Conservation (phyloP, 1,284 basidiomycete genomes). For the Cryptococcus deneoformans region DNA sequence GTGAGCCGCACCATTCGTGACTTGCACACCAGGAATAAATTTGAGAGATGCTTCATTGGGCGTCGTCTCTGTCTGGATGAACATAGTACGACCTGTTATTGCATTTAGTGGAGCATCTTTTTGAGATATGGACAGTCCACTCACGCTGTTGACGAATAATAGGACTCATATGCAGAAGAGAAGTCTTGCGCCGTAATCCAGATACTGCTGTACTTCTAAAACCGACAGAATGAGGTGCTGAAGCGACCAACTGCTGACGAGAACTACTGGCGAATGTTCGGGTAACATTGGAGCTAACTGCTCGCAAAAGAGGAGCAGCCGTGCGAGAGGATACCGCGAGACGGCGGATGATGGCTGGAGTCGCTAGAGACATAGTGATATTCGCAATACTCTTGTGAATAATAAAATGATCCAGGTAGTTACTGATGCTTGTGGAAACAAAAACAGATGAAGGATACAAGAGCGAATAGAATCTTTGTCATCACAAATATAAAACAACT, state of each 20-base stretch:
- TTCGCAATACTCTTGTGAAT: not conserved
- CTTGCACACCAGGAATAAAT: conserved; percentile 89
- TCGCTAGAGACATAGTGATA: conserved; percentile 4
- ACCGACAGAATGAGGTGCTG: conserved; percentile 1
- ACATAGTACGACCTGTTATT: conserved; percentile 75
- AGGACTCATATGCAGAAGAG: not conserved
- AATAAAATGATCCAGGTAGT: not conserved
- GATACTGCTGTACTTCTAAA: not conserved
- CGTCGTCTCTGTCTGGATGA: conserved; percentile 95
- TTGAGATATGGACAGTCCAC: not conserved
- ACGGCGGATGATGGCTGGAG: conserved; percentile 17
- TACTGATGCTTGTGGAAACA: no score
- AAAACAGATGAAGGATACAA: not conserved
- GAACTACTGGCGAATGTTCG: conserved; percentile 18
- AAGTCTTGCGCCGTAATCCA: conserved; percentile 6
- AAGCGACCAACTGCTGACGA: conserved; percentile 1
- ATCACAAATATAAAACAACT: not conserved
- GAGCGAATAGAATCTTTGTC: conserved; percentile 14
- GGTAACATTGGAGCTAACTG: conserved; percentile 1
- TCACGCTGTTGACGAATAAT: conserved; percentile 20
- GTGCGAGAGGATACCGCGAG: conserved; percentile 31
- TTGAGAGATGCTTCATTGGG: conserved; percentile 98
- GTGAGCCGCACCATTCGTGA: conserved; percentile 73
- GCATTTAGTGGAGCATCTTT: not conserved
- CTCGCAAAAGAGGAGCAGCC: conserved; percentile 1